Percentiles rank a stretch among this genome's conserved stretches.
phyloP scores from a whole-genome alignment of 1,284 basidiomycete species.

The Naganishia albida region DNA sequence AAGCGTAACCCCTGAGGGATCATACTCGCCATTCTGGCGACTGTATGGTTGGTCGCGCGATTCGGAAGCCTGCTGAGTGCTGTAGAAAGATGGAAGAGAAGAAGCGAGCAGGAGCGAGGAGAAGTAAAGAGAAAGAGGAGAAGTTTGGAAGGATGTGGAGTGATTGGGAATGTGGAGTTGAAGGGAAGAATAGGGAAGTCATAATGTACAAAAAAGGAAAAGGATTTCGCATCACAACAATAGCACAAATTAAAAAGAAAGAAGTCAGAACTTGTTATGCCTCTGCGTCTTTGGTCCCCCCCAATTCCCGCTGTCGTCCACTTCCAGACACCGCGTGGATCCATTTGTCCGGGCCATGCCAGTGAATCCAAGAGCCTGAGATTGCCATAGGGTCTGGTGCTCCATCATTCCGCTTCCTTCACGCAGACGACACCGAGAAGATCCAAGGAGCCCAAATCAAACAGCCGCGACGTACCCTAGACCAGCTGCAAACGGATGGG shows the following conservation, averaged over 20 bases:
- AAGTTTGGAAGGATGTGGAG: neutral
- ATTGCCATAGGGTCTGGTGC: neutral
- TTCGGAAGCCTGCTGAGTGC: constrained; percentile 26
- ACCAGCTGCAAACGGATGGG: constrained; percentile 51
- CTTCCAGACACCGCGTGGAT: neutral
- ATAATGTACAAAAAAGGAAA: neutral
- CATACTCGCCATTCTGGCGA: constrained; percentile 38
- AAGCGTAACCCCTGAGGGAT: constrained; percentile 44
- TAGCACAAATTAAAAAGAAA: constrained; percentile 1
- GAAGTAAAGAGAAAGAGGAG: neutral
- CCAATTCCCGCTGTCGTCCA: neutral
- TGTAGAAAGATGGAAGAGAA: constrained; percentile 16
- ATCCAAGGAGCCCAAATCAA: constrained; percentile 1
- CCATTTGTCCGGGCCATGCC: neutral
- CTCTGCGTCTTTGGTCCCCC: constrained; percentile 16
- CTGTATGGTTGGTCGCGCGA: constrained; percentile 24
- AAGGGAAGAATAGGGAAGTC: neutral
- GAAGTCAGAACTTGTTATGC: constrained; percentile 16
- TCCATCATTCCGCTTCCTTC: constrained; percentile 28
- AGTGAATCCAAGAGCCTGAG: constrained; percentile 1
- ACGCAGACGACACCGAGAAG: constrained; percentile 12
- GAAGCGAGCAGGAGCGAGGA: constrained; percentile 4
- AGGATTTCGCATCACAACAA: constrained; percentile 11
- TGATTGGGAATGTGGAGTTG: neutral
- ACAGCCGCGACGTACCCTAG: constrained; percentile 34